Conservation (phyloP, 352 stramenopile species). For the Blastocystis sp. region DNA sequence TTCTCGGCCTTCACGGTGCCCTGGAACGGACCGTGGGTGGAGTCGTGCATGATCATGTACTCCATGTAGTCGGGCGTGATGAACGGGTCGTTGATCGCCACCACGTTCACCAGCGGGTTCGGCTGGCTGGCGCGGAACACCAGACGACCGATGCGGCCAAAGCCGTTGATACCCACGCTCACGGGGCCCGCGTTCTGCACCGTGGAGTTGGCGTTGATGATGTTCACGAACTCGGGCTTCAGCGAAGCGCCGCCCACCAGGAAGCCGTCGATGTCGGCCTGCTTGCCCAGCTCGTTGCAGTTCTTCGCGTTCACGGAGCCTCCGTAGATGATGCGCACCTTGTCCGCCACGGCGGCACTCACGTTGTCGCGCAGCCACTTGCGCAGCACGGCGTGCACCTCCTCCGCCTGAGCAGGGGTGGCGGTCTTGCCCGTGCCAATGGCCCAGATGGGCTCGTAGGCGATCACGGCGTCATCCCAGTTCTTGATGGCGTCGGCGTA, state of each 20-base stretch:
- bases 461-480: constrained; percentile 75
- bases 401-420: constrained; percentile 92
- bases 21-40: constrained; percentile 84
- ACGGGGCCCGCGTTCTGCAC: constrained; percentile 73
- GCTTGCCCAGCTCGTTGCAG: constrained; percentile 85
- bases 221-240: constrained; percentile 91
- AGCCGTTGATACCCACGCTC: constrained; percentile 97
- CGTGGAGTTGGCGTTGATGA: constrained; percentile 84
- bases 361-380: constrained; percentile 87
- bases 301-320: constrained; percentile 88
- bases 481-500: constrained; percentile 83
- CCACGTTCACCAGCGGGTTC: constrained; percentile 83
- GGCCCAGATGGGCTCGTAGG: too few relatives aligned
- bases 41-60: constrained; percentile 87
- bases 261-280: constrained; percentile 89
- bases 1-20: constrained; percentile 82
- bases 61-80: constrained; percentile 92
- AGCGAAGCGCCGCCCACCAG: constrained; percentile 71
- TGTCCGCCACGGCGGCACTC: constrained; percentile 77
- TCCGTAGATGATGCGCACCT: constrained; percentile 67
- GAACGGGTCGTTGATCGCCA: constrained; percentile 90
- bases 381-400: constrained; percentile 91
- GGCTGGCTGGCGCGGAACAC: constrained; percentile 85
- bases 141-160: constrained; percentile 94
- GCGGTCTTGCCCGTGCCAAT: constrained; percentile 76